Base-by-base conservation (phyloP, 352 stramenopile genomes). In the Phytophthora idaei region DNA sequence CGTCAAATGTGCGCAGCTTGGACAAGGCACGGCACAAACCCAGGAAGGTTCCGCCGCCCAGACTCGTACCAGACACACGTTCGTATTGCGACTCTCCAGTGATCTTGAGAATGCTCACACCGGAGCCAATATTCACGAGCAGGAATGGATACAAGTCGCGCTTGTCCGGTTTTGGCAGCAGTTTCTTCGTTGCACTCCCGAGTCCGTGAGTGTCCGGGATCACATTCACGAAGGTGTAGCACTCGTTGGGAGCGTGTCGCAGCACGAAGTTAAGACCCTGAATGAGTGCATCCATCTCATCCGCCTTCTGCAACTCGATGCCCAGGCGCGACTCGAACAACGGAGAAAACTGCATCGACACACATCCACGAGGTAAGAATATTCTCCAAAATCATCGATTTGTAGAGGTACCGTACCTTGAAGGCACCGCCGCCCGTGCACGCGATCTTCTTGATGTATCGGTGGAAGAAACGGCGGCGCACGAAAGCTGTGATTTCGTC, bases 1-100 rank as follows among this genome's bases (percentile, higher is more conserved):
- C 85, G 66, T 93, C 85, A 47, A 92, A 93, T 14, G 74, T 87
- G n/a, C 77, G 77, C 53, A 91, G 61, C 69, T 90, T 95, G 25
- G 93, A 98, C n/a, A 98, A 76, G 34, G 98, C 75, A 51, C 89
- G 83, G 68, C 95, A 98, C 37, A 99, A 74, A 3, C 97, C 97
- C 83, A 95, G 98, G 77, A 99, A 99, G 5, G 97, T 99, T 53
- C 97, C 97, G 31, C 97, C 97, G 48, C 97, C 97, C 45, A 99
- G 94, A 71, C 93, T 98, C 55, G 94, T 98, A 53, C 97, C 97
- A 37, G 94, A 98, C 47, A 99, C 96, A 56, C 97, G 95, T 74
- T 98, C 89, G 73, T 97, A 98, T 57, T 95, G 80, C 36, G 81
- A 83, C 37, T 93, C 88, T 28, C 91, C 85, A 27, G 94, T 89